Evolutionary conservation across 2,329 filamentous ascomycete genomes (phyloP).

Genomic region (Fusarium newnesense): DNA sequence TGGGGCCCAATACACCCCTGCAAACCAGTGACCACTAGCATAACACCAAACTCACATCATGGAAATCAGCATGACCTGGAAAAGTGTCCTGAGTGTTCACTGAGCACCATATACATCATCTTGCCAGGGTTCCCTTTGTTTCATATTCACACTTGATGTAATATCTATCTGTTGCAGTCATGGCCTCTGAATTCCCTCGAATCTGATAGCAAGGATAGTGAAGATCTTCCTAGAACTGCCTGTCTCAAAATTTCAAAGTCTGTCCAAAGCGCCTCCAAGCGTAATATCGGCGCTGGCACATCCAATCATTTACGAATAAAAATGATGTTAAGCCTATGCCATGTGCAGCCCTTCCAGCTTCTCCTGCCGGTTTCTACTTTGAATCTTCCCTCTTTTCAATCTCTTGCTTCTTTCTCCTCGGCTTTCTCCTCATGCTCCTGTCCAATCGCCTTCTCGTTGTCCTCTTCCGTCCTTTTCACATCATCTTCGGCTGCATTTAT

Average conservation of each 20-base stretch:
- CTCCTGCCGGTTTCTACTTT: not conserved
- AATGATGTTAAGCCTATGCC: constrained; percentile 3
- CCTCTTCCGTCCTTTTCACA: not conserved
- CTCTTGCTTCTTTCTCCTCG: not conserved
- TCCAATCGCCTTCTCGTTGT: not conserved
- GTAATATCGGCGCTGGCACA: constrained; percentile 5
- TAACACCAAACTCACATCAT: not conserved
- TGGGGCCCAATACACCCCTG: not conserved
- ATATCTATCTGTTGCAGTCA: not conserved
- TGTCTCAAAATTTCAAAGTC: constrained; percentile 6
- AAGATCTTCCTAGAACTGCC: constrained; percentile 2
- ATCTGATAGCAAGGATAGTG: constrained; percentile 24
- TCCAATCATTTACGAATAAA: constrained; percentile 8
- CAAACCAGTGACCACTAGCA: not conserved
- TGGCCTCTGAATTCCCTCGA: not conserved
- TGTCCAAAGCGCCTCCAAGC: constrained; percentile 7
- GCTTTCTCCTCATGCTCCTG: not conserved
- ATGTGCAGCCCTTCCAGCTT: not conserved
- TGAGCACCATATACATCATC: not conserved
- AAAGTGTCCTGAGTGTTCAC: not conserved
- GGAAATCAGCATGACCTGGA: not conserved
- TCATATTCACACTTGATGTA: not conserved
- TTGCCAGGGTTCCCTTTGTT: not conserved
- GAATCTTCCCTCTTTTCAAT: constrained; percentile 16
- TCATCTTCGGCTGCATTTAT: constrained; percentile 11